Conservation (phyloP, 257 asterid genomes). For the Cruciata laevipes region DNA sequence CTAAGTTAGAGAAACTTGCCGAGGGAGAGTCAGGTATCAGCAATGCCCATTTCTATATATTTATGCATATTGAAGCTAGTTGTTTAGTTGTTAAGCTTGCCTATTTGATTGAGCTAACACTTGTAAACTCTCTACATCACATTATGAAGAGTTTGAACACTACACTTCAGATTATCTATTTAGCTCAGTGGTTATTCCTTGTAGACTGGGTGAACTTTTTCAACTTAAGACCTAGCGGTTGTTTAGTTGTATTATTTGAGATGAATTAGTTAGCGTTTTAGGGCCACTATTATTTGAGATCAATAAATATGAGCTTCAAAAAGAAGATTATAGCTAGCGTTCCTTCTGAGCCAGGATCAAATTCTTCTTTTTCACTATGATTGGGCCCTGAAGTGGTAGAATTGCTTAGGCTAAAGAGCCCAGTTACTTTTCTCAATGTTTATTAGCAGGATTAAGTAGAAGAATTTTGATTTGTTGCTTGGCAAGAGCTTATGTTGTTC, state of each 20-base stretch:
- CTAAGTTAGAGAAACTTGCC: conserved; percentile 90
- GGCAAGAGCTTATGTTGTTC: neutral
- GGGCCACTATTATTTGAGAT: neutral
- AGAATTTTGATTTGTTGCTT: neutral
- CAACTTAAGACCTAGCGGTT: neutral
- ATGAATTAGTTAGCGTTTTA: neutral
- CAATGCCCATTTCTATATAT: neutral
- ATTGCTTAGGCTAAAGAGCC: neutral
- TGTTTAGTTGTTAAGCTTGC: neutral
- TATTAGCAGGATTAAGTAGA: neutral
- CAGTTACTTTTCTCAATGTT: neutral
- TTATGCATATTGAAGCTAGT: neutral
- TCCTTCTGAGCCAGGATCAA: neutral
- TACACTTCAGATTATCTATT: neutral
- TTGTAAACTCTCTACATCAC: neutral
- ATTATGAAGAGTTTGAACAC: neutral
- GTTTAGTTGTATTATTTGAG: neutral
- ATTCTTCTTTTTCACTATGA: neutral
- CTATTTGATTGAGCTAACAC: neutral
- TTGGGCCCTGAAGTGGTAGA: neutral
- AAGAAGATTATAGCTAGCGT: neutral
- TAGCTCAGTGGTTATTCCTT: neutral
- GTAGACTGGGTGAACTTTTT: neutral
- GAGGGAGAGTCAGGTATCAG: conserved; percentile 85
- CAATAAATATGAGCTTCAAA: neutral